These are phyloP conservation scores for Pseudonitzschia delicatissima DNA, from an alignment of 108 stramenopile genomes.

Conservation along the genomic window DNA sequence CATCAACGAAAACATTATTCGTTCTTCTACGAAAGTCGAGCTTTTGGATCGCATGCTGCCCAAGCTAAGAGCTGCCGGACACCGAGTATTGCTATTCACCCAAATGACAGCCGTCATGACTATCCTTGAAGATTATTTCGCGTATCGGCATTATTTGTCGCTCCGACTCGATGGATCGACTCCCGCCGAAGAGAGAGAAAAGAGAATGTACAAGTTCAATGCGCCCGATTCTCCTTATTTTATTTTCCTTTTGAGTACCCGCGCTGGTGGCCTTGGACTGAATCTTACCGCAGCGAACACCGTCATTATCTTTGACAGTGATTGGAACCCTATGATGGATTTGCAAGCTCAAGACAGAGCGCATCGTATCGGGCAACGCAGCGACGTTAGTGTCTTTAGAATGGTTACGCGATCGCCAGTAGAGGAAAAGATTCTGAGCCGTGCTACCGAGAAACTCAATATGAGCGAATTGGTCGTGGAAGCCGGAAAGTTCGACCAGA, in stretches of 20 bases:
- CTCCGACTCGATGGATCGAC: conserved; percentile 90
- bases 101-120: conserved; percentile 96
- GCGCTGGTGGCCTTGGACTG: conserved; percentile 89
- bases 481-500: conserved; percentile 92
- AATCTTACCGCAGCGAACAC: conserved; percentile 93
- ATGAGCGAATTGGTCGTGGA: conserved; percentile 93
- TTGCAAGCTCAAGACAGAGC: conserved; percentile 96
- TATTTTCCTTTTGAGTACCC: conserved; percentile 92
- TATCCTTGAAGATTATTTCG: conserved; percentile 92
- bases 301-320: conserved; percentile 95
- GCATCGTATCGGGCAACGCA: conserved; percentile 95
- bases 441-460: conserved; percentile 91
- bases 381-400: conserved; percentile 89
- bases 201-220: conserved; percentile 96
- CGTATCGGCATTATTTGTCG: conserved; percentile 62
- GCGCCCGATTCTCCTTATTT: conserved; percentile 81
- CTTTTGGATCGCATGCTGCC: conserved; percentile 92
- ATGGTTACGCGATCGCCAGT: conserved; percentile 89
- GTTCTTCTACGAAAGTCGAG: conserved; percentile 87
- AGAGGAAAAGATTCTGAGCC: conserved; percentile 89
- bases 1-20: conserved; percentile 77
- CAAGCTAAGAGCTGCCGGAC: conserved; percentile 86
- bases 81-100: conserved; percentile 92
- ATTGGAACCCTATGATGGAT: conserved; percentile 99
- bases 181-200: conserved; percentile 90